Evolutionary conservation across 805 yeast species (phyloP).

Genomic region (Lipomyces spencermartinsiae): DNA sequence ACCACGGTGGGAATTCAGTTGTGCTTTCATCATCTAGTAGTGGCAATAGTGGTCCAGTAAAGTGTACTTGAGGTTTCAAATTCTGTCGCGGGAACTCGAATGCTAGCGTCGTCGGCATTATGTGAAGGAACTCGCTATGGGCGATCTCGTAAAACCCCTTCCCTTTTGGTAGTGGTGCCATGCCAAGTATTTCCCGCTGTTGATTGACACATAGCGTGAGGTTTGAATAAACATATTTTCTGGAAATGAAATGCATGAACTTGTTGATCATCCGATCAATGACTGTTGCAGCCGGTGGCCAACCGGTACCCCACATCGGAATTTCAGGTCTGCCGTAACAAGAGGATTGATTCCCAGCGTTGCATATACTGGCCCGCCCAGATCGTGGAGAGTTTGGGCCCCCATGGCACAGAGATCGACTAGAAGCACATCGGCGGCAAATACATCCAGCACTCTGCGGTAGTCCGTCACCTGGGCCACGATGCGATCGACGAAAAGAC

Average conservation of each 20-base stretch:
- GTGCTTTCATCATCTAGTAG: neutral
- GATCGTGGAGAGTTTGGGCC: neutral
- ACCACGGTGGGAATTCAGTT: neutral
- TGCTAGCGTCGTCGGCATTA: neutral
- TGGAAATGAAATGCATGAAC: neutral
- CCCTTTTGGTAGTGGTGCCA: neutral
- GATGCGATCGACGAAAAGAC: neutral
- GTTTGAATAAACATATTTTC: neutral
- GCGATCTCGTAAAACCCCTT: neutral
- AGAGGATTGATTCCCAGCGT: conserved; percentile 1
- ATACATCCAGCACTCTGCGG: neutral
- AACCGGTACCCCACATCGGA: neutral
- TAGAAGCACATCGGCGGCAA: neutral
- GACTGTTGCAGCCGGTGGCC: neutral
- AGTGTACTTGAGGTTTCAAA: neutral
- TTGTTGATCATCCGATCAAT: neutral
- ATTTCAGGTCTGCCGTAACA: neutral
- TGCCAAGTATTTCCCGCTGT: neutral
- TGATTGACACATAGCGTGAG: neutral
- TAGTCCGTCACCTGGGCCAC: neutral
- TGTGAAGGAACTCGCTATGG: neutral
- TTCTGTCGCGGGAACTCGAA: neutral
- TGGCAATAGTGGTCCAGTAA: neutral
- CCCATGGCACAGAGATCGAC: neutral
- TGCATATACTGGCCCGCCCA: neutral